phyloP scores from a whole-genome alignment of 352 stramenopile species.

The Phytophthora kernoviae region DNA sequence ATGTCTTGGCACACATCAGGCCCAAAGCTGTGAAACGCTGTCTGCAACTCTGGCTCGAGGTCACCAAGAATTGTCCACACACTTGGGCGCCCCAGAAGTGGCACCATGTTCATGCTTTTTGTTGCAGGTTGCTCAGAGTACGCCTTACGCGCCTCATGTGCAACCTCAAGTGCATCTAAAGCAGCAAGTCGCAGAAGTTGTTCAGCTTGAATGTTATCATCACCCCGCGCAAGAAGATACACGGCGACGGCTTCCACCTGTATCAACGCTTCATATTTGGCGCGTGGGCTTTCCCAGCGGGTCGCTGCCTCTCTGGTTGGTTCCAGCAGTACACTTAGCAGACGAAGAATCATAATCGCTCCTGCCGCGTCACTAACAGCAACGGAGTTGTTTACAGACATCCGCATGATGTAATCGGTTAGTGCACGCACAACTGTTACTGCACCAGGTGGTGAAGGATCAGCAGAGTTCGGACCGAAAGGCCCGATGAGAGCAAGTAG shows the following conservation, averaged over 20 bases:
- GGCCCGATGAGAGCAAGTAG: slow-evolving; percentile 39
- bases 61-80: slow-evolving; percentile 30
- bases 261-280: slow-evolving; percentile 51
- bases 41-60: slow-evolving; percentile 33
- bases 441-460: slow-evolving; percentile 25
- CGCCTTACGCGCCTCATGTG: slow-evolving; percentile 16
- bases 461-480: slow-evolving; percentile 9
- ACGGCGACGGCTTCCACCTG: slow-evolving; percentile 67
- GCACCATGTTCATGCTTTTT: slow-evolving; percentile 11
- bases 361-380: slow-evolving; percentile 22
- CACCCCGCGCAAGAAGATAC: slow-evolving; percentile 53
- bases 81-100: slow-evolving; percentile 21
- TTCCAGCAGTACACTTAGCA: slow-evolving; percentile 45
- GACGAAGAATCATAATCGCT: slow-evolving; percentile 33
- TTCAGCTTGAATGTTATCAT: slow-evolving; percentile 40
- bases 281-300: slow-evolving; percentile 43
- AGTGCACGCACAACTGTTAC: slow-evolving; percentile 50
- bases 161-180: slow-evolving; percentile 40
- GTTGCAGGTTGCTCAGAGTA: slow-evolving; percentile 8
- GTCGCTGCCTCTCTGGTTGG: slow-evolving; percentile 13
- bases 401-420: slow-evolving; percentile 66
- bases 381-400: slow-evolving; percentile 35
- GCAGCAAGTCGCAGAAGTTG: slow-evolving; percentile 31
- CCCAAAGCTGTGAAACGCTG: slow-evolving; percentile 38
- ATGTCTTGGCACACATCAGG: background rate